Conservation (phyloP, 108 stramenopile genomes). For the Skeletonema menzelii region DNA sequence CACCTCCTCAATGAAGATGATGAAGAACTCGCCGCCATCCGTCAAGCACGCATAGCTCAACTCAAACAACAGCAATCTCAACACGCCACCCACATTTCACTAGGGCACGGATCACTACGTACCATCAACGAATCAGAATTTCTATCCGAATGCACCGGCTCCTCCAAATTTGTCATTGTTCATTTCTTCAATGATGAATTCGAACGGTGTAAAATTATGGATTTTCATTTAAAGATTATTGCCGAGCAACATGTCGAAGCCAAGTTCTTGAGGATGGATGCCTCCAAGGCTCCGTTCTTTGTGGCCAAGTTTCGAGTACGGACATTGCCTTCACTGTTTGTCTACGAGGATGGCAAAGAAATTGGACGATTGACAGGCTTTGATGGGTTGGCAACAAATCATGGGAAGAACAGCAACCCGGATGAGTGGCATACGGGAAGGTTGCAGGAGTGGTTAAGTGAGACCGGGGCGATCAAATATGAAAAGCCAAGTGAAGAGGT, state of each 20-base stretch:
- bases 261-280: conserved; percentile 93
- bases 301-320: conserved; percentile 83
- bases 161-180: conserved; percentile 72
- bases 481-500: conserved; percentile 53
- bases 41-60: conserved; percentile 81
- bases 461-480: conserved; percentile 71
- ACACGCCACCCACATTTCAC: conserved; percentile 69
- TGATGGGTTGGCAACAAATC: conserved; percentile 58
- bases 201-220: conserved; percentile 94
- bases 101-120: conserved; percentile 95
- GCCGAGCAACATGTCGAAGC: conserved; percentile 76
- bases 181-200: conserved; percentile 98
- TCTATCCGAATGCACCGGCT: conserved; percentile 84
- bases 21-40: conserved; percentile 72
- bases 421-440: conserved; percentile 75
- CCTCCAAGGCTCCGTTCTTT: conserved; percentile 97
- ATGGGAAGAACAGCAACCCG: conserved; percentile 56
- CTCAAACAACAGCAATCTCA: conserved; percentile 65
- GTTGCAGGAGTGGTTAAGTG: conserved; percentile 73
- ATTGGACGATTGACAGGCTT: conserved; percentile 79
- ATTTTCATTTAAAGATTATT: conserved; percentile 87
- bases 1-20: conserved; percentile 54
- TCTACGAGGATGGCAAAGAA: conserved; percentile 82
- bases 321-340: conserved; percentile 76
- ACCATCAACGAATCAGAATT: conserved; percentile 97